Conservation (phyloP, 345 rosid species). For the Raphanus sativus region DNA sequence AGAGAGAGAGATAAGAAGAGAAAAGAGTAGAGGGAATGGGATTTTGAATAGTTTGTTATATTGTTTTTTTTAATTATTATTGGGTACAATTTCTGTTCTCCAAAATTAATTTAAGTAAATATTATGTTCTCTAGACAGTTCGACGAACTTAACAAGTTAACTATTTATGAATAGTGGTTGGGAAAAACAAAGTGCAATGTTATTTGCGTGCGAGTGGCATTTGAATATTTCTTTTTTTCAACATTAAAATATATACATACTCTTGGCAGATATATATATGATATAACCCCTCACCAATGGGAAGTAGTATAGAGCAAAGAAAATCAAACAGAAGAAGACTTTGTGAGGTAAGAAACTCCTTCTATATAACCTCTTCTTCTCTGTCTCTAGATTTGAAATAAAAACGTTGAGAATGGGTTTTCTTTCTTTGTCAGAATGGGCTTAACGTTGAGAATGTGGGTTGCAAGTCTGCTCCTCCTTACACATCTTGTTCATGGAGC, state of each 20-base stretch:
- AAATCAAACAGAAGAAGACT: neutral
- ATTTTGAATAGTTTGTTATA: too few species aligned
- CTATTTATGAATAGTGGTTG: neutral
- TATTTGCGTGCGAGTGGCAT: neutral
- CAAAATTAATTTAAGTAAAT: neutral
- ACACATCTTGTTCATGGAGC: conserved; percentile 57
- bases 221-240: neutral
- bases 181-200: neutral
- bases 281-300: neutral
- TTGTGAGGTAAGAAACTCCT: neutral
- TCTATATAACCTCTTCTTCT: neutral
- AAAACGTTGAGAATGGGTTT: neutral
- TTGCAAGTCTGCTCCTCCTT: conserved; percentile 44
- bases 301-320: neutral
- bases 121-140: neutral
- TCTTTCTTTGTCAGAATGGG: conserved; percentile 28
- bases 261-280: neutral
- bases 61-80: too few species aligned
- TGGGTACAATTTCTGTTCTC: too few species aligned
- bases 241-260: neutral
- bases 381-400: neutral
- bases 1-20: too few species aligned
- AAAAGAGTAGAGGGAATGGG: too few species aligned
- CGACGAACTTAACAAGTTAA: neutral
- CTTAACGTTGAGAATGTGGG: conserved; percentile 39